Conservation (phyloP, 2,329 filamentous ascomycete species). For the Botrytis elliptica region DNA sequence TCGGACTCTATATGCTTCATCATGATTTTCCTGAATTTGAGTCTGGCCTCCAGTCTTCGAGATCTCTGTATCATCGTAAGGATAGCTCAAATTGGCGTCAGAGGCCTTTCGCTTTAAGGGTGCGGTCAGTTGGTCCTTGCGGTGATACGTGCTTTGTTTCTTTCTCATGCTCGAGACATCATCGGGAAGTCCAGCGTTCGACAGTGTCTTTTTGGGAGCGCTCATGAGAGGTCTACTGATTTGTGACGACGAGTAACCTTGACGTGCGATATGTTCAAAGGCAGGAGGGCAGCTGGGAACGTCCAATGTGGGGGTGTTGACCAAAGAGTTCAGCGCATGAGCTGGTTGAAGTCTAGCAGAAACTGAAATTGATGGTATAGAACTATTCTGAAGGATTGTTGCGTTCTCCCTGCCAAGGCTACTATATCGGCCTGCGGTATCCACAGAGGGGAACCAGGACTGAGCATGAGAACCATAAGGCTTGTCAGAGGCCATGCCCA, state of each 20-base stretch:
- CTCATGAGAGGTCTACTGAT: neutral
- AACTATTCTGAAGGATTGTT: neutral
- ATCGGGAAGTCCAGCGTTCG: neutral
- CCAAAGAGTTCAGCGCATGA: neutral
- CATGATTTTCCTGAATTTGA: neutral
- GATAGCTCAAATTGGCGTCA: neutral
- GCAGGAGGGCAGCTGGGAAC: neutral
- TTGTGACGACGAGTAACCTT: neutral
- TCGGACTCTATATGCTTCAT: neutral
- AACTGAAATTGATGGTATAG: neutral
- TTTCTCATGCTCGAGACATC: neutral
- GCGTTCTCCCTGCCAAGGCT: no score
- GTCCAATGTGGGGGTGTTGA: neutral
- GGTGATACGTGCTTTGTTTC: neutral
- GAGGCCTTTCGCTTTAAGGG: neutral
- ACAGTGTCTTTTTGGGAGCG: neutral
- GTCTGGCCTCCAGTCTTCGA: no score
- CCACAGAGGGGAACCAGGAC: no score
- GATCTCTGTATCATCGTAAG: neutral
- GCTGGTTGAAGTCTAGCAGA: neutral
- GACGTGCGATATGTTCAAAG: neutral
- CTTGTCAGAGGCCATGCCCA: neutral
- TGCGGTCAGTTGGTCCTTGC: neutral
- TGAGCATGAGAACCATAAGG: neutral
- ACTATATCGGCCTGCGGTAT: neutral